These are phyloP conservation scores for Otatea glauca DNA, from an alignment of 176 grass and related monocot species.

Conservation along the genomic window DNA sequence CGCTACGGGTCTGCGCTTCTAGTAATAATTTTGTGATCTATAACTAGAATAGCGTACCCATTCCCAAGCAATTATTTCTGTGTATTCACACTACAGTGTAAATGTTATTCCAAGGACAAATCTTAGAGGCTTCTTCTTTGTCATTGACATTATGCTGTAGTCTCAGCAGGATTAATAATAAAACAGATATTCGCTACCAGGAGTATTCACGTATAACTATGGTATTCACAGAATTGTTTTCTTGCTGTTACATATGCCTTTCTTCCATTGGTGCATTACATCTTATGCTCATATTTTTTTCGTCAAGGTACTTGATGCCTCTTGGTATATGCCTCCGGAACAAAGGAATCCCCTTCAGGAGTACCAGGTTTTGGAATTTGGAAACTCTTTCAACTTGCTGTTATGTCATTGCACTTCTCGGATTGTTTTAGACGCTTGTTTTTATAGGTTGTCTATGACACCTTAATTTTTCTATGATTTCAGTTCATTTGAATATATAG, in stretches of 20 bases:
- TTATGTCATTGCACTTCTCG: neutral
- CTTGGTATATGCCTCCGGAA: constrained; percentile 96
- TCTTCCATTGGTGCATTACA: neutral
- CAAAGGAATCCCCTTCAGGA: constrained; percentile 94
- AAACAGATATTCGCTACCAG: neutral
- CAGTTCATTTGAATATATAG: too few relatives aligned
- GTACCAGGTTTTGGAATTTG: constrained; percentile 64
- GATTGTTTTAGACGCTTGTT: too few relatives aligned
- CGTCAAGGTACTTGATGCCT: constrained; percentile 88
- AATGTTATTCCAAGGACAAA: neutral
- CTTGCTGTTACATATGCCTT: neutral
- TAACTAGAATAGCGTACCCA: too few relatives aligned
- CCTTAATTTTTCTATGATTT: too few relatives aligned
- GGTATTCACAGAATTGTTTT: neutral
- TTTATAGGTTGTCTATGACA: too few relatives aligned
- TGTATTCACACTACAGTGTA: neutral
- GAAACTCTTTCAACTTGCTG: neutral
- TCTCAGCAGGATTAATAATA: neutral
- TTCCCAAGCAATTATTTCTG: too few relatives aligned
- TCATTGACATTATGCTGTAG: neutral
- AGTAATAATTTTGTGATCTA: too few relatives aligned
- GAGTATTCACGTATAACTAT: neutral
- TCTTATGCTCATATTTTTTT: constrained; percentile 13
- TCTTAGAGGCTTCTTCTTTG: neutral
- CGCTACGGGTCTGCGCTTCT: too few relatives aligned